Conservation (phyloP, 2,329 filamentous ascomycete species). For the Cadophora sp. region DNA sequence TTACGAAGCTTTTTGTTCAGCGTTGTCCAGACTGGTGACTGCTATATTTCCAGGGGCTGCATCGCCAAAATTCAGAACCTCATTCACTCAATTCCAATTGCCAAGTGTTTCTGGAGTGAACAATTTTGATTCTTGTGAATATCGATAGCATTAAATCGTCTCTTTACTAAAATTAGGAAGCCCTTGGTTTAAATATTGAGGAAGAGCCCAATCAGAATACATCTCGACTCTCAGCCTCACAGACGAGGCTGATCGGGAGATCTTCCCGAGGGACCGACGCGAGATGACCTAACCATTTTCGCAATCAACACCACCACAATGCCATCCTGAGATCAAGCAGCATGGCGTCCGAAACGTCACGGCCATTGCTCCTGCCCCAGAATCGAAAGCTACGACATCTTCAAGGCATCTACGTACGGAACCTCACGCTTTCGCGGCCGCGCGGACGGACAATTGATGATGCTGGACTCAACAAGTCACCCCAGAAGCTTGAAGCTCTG, state of each 20-base stretch:
- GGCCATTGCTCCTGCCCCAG: constrained; percentile 65
- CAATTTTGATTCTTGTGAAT: no score
- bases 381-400: constrained; percentile 91
- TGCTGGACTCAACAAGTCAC: constrained; percentile 69
- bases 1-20: not conserved
- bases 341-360: constrained; percentile 43
- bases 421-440: constrained; percentile 72
- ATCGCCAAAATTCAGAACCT: no score
- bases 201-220: no score
- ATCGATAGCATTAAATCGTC: no score
- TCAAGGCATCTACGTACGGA: constrained; percentile 84
- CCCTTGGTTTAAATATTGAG: not conserved
- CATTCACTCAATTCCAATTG: no score
- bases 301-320: constrained; percentile 23
- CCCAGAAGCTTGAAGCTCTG: constrained; percentile 65
- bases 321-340: constrained; percentile 28
- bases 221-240: constrained; percentile 17
- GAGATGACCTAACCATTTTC: constrained; percentile 13
- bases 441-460: constrained; percentile 75
- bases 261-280: not conserved
- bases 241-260: constrained; percentile 27
- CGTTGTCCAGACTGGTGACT: not conserved
- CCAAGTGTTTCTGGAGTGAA: no score
- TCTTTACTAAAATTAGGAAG: not conserved
- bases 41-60: no score